phyloP scores from a whole-genome alignment of 2,329 filamentous ascomycete species.

The Cladosporium halotolerans region DNA sequence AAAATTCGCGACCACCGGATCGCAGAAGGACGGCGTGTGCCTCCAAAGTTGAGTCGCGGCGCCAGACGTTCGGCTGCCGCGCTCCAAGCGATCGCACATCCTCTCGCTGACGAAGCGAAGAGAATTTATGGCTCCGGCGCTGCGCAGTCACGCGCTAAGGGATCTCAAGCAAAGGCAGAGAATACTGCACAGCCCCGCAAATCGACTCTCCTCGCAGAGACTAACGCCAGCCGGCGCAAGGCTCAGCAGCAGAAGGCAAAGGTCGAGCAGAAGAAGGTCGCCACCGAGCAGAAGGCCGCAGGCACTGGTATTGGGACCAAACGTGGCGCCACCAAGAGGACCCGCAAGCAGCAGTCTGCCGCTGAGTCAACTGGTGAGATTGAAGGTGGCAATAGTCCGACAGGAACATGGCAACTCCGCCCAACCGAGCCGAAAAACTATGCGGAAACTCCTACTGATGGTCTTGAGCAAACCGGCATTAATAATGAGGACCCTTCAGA shows the following conservation, averaged over 20 bases:
- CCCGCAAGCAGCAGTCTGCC: background rate
- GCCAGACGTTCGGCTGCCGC: background rate
- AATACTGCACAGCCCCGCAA: too few relatives aligned
- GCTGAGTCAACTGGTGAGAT: background rate
- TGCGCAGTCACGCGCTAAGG: too few relatives aligned
- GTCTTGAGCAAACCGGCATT: background rate
- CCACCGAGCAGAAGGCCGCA: background rate
- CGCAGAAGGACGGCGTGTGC: slow-evolving; percentile 15
- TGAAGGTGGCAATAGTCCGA: background rate
- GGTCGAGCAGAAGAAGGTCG: background rate
- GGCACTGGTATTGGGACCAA: background rate
- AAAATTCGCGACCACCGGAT: slow-evolving; percentile 22
- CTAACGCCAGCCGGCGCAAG: too few relatives aligned
- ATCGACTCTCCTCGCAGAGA: too few relatives aligned
- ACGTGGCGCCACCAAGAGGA: background rate
- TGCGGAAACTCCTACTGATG: background rate
- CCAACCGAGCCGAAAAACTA: background rate
- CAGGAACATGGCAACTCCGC: background rate
- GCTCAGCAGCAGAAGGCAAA: slow-evolving; percentile 3
- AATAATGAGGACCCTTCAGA: slow-evolving; percentile 1
- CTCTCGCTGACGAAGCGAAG: too few relatives aligned
- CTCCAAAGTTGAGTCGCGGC: slow-evolving; percentile 16
- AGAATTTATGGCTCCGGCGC: too few relatives aligned
- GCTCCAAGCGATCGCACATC: background rate
- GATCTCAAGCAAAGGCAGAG: too few relatives aligned